Base-by-base conservation (phyloP, 2,329 filamentous ascomycete species). In the Cryphonectria nitschkei region DNA sequence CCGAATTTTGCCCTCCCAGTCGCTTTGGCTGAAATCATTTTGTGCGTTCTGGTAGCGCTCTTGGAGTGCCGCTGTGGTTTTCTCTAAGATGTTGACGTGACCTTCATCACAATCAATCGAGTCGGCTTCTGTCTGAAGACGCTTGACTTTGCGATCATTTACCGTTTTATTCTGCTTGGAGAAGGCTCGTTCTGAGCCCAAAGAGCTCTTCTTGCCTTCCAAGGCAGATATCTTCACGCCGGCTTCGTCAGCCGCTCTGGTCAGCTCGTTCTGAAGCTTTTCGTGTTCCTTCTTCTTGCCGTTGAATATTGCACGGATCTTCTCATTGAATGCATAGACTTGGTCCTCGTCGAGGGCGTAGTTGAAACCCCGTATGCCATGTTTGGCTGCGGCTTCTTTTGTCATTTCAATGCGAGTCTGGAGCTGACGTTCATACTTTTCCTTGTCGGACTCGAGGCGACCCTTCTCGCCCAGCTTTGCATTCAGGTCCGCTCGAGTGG, bases 41-140 rank as follows among this genome's bases (percentile, higher is more conserved):
- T 89, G 91, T 3, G 89, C 85, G 68, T 87, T 85, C 63, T 86
- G 81, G 22, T 97, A 84, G 46, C 86, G 87, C 26, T 83, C 82
- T 72, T 92, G 88, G 0, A 93, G 85, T 54, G 96, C 92, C 52
- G 89, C 87, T 65, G 93, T 87, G 68, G 92, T 90, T 22, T 90
- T 88, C 76, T 96, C 92, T 8, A 98, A 85, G 3, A 93, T 85
- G 37, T 92, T 92, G 79, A 93, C 93, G 43, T 89, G 88, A 3
- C 95, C 95, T 81, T 98, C 95, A 75, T 99, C 95, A 41, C 95
- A 87, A 50, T 92, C 87, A 69, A 99, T 91, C n/a, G 85, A 84
- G 75, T 91, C 87, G 43, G 94, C 84, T 43, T 92, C 89, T 63
- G 83, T 86, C 77, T 97, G 93, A 46, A 95, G 84, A 0, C 83